These are phyloP conservation scores for Russula brevipes DNA, from an alignment of 768 basidiomycete species.

Conservation along the genomic window DNA sequence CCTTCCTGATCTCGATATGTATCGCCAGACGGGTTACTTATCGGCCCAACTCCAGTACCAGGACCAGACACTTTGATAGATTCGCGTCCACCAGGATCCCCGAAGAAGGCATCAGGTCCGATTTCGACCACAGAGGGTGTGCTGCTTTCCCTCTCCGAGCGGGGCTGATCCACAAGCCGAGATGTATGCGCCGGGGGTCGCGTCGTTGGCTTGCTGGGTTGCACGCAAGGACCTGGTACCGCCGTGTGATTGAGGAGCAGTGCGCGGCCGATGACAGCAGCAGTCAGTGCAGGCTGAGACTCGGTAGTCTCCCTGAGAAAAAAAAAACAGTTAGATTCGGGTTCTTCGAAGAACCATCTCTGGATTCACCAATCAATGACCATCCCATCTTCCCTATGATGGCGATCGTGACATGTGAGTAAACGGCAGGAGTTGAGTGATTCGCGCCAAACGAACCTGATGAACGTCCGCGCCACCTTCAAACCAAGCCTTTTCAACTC, in stretches of 20 bases:
- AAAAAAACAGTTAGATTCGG: background rate
- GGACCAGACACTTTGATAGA: background rate
- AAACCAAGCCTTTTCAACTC: slow-evolving; percentile 14
- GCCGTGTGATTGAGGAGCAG: background rate
- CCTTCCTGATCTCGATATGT: background rate
- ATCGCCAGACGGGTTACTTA: background rate
- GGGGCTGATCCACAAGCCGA: background rate
- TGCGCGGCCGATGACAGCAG: slow-evolving; percentile 18
- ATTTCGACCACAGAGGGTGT: background rate
- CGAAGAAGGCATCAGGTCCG: too few relatives aligned
- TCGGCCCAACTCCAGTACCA: background rate
- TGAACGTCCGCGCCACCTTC: slow-evolving; percentile 15
- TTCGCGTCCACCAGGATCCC: background rate
- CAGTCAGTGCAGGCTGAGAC: background rate
- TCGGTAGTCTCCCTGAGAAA: slow-evolving; percentile 7
- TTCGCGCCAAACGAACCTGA: slow-evolving; percentile 16
- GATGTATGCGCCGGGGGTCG: background rate
- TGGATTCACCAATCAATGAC: slow-evolving; percentile 25
- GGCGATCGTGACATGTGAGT: background rate
- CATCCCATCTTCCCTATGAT: slow-evolving; percentile 25
- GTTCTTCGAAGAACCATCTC: background rate
- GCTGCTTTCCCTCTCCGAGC: background rate
- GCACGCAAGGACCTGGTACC: background rate
- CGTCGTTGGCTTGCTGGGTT: background rate
- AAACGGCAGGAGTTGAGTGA: background rate